Percentiles rank a stretch among this genome's conserved stretches.
phyloP scores from a whole-genome alignment of 139 green algal genomes.

The Coelastrella sp. region DNA sequence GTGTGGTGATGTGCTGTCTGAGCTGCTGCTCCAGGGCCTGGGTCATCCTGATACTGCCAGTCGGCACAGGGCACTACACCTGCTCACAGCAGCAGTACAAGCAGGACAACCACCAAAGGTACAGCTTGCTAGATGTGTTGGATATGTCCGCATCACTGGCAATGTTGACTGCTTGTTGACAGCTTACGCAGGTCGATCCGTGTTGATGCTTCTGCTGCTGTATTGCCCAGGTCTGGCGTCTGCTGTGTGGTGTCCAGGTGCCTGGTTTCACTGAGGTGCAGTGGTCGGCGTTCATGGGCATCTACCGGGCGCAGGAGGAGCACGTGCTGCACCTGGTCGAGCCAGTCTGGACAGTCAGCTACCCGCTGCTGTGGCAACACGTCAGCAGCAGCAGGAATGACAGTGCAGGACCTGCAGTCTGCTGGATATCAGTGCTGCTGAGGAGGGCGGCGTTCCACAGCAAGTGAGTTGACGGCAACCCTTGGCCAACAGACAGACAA shows the following conservation, averaged over 20 bases:
- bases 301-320: slow-evolving; percentile 29
- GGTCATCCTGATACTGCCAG: neutral
- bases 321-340: slow-evolving; percentile 38
- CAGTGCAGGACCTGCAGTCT: neutral
- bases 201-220: neutral
- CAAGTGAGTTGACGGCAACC: neutral
- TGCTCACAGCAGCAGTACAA: slow-evolving; percentile 11
- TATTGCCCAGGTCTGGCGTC: neutral
- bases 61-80: slow-evolving; percentile 20
- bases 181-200: neutral
- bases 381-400: neutral
- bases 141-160: too few relatives aligned
- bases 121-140: too few relatives aligned
- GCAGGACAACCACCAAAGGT: neutral
- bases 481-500: neutral
- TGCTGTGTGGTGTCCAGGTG: slow-evolving; percentile 3
- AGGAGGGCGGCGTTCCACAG: slow-evolving; percentile 7
- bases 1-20: neutral
- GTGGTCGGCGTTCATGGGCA: slow-evolving; percentile 7
- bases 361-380: slow-evolving; percentile 12
- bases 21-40: slow-evolving; percentile 36
- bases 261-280: slow-evolving; percentile 21
- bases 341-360: slow-evolving; percentile 26
- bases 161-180: neutral
- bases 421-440: slow-evolving; percentile 2